Evolutionary conservation across 345 rosid genomes (phyloP).

Genomic region (Eutrema japonicum): DNA sequence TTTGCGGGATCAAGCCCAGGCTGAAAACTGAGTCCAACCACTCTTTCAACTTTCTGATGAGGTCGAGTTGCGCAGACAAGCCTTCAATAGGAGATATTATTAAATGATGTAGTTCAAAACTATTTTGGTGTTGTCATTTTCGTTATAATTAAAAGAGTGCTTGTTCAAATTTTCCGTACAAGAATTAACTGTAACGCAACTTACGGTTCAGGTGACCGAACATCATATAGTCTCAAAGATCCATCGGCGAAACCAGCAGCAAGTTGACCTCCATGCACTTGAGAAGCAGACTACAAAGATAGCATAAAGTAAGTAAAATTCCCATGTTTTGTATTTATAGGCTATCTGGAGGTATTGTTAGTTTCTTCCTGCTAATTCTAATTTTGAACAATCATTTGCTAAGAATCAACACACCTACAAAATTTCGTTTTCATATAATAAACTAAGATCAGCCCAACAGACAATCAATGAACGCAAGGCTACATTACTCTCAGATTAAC

Average conservation of each 20-base stretch:
- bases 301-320: slow-evolving; percentile 23
- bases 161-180: background rate
- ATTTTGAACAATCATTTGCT: slow-evolving; percentile 27
- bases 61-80: slow-evolving; percentile 73
- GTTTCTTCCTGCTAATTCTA: slow-evolving; percentile 25
- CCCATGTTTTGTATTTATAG: background rate
- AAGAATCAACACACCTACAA: slow-evolving; percentile 8
- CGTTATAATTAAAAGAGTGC: slow-evolving; percentile 6
- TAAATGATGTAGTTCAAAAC: slow-evolving; percentile 12
- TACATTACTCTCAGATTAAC: slow-evolving; percentile 7
- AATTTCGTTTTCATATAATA: background rate
- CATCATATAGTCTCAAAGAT: slow-evolving; percentile 87
- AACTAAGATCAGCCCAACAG: slow-evolving; percentile 7
- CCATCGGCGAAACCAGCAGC: slow-evolving; percentile 95
- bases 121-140: slow-evolving; percentile 3
- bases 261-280: slow-evolving; percentile 84
- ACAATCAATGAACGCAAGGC: slow-evolving; percentile 7
- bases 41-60: slow-evolving; percentile 76
- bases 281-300: slow-evolving; percentile 83
- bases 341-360: slow-evolving; percentile 20
- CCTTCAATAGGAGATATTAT: slow-evolving; percentile 52
- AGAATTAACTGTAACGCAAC: slow-evolving; percentile 38
- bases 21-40: slow-evolving; percentile 92
- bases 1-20: slow-evolving; percentile 94
- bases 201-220: slow-evolving; percentile 88